These are phyloP conservation scores for Diplodia sapinea DNA, from an alignment of 2,329 filamentous ascomycete genomes.

Conservation along the genomic window DNA sequence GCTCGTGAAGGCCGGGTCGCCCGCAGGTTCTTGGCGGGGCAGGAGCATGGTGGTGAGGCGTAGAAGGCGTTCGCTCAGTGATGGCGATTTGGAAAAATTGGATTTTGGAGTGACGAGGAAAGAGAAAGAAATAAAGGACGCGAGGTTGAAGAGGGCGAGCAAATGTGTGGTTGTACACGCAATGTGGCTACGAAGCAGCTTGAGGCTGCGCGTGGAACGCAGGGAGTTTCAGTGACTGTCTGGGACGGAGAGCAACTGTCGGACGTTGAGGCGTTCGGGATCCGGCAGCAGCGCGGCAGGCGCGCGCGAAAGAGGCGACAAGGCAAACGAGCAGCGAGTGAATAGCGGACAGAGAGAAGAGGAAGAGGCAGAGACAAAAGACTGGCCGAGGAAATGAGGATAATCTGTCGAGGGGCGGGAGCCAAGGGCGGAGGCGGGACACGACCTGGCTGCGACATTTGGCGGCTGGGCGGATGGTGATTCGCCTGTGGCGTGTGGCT, in stretches of 20 bases:
- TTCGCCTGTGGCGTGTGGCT: conserved; percentile 2
- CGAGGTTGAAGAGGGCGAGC: neutral
- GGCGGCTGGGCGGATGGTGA: conserved; percentile 8
- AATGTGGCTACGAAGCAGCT: conserved; percentile 6
- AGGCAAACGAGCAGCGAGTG: neutral
- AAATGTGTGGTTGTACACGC: conserved; percentile 13
- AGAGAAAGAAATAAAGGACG: neutral
- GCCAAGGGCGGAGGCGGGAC: conserved; percentile 1
- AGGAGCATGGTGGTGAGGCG: conserved; percentile 18
- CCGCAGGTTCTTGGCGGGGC: conserved; percentile 20
- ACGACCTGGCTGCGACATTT: neutral
- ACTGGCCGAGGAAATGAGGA: neutral
- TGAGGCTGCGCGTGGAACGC: conserved; percentile 10
- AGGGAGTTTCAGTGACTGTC: conserved; percentile 17
- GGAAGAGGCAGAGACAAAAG: neutral
- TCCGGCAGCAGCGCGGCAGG: neutral
- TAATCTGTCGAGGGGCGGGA: conserved; percentile 1
- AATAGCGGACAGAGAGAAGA: neutral
- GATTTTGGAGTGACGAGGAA: neutral
- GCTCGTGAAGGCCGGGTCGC: conserved; percentile 4
- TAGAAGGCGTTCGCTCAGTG: neutral
- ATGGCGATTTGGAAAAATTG: neutral
- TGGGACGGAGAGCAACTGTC: neutral
- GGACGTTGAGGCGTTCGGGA: conserved; percentile 6
- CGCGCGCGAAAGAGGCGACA: neutral